phyloP scores from a whole-genome alignment of 2,329 filamentous ascomycete genomes.

The Stachybotrys chartarum region DNA sequence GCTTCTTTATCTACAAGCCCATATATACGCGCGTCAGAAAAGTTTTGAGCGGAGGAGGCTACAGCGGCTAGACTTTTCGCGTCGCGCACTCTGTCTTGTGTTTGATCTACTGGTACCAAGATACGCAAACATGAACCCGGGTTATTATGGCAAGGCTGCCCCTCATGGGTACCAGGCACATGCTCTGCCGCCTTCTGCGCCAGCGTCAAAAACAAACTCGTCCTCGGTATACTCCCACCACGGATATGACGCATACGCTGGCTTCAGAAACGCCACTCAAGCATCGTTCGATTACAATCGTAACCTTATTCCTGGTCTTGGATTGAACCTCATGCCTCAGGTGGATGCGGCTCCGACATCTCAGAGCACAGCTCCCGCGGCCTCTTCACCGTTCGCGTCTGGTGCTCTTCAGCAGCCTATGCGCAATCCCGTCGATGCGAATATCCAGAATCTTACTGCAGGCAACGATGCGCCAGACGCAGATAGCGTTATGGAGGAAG shows the following conservation, averaged over 20 bases:
- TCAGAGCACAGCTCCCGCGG: background rate
- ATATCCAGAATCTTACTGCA: background rate
- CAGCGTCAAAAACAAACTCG: background rate
- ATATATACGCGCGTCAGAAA: background rate
- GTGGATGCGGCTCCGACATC: background rate
- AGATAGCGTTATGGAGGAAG: slow-evolving; percentile 51
- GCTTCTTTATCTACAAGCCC: background rate
- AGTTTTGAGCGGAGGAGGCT: background rate
- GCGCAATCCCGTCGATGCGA: slow-evolving; percentile 1
- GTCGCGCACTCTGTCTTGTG: background rate
- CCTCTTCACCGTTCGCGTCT: background rate
- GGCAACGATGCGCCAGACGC: background rate
- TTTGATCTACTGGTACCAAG: background rate
- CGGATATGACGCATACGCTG: slow-evolving; percentile 1
- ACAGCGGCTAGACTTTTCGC: background rate
- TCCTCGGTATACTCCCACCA: background rate
- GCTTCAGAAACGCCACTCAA: slow-evolving; percentile 5
- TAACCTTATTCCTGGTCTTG: slow-evolving; percentile 26
- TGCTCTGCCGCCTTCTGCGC: background rate
- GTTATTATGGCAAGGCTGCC: slow-evolving; percentile 16
- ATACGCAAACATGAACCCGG: slow-evolving; percentile 18
- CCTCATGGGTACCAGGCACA: slow-evolving; percentile 10
- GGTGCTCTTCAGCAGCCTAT: slow-evolving; percentile 6
- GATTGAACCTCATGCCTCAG: slow-evolving; percentile 10
- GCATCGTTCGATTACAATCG: slow-evolving; percentile 17